Conservation (phyloP, 2,329 filamentous ascomycete genomes). For the Didymella arachidicola region DNA sequence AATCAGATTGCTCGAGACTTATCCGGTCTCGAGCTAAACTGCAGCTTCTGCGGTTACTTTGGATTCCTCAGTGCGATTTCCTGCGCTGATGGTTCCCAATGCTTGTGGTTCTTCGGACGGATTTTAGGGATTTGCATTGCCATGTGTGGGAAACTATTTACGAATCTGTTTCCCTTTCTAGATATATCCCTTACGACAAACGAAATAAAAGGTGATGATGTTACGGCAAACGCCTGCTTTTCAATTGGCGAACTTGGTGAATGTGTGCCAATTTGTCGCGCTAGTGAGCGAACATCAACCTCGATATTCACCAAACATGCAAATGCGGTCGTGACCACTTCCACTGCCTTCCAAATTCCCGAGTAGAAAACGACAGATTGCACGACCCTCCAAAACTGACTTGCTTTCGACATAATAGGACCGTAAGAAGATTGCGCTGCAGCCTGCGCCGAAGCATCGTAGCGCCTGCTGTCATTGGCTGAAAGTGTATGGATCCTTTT, state of each 20-base stretch:
- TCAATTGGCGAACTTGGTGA: constrained; percentile 36
- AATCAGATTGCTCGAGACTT: constrained; percentile 32
- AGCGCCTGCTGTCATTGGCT: constrained; percentile 8
- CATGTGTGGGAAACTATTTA: constrained; percentile 48
- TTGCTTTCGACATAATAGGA: background rate
- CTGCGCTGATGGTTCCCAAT: constrained; percentile 44
- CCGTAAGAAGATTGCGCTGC: constrained; percentile 5
- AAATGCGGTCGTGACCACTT: background rate
- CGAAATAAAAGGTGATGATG: constrained; percentile 48
- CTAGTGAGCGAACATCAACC: constrained; percentile 32
- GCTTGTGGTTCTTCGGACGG: constrained; percentile 48
- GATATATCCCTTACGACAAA: constrained; percentile 49
- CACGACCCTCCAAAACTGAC: background rate
- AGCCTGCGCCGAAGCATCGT: constrained; percentile 1
- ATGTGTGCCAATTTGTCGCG: constrained; percentile 30
- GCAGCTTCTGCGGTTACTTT: constrained; percentile 39
- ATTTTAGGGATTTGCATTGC: constrained; percentile 51
- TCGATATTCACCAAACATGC: constrained; percentile 1
- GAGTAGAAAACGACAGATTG: background rate
- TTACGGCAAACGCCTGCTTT: constrained; percentile 34
- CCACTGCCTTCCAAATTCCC: background rate
- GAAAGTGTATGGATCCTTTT: background rate
- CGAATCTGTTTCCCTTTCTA: constrained; percentile 44
- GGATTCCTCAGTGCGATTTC: constrained; percentile 42
- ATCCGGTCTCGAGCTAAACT: constrained; percentile 34